Conservation (phyloP, 768 basidiomycete genomes). For the Brasilioporus rufonigricans region DNA sequence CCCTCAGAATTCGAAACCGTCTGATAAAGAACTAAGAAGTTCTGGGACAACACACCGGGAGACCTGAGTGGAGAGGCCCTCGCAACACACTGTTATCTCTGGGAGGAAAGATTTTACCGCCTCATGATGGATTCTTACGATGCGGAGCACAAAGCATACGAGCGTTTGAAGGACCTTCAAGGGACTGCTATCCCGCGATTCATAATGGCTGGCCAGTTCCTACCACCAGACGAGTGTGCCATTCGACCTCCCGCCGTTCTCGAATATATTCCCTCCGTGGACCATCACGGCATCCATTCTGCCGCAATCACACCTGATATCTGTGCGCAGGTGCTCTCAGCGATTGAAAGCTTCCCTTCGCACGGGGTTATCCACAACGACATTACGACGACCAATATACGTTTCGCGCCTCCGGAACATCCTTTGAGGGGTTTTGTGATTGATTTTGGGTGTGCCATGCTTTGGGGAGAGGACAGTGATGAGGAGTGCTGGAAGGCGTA, state of each 20-base stretch:
- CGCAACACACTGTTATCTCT: background rate
- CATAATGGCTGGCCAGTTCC: background rate
- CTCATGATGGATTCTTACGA: no score
- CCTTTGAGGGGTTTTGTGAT: no score
- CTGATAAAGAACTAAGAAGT: background rate
- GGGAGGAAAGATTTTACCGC: background rate
- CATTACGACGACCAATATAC: no score
- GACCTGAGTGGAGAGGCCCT: background rate
- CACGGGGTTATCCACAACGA: no score
- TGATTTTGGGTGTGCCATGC: no score
- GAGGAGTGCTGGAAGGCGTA: no score
- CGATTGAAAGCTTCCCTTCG: no score
- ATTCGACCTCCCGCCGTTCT: constrained; percentile 1
- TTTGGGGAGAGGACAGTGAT: no score
- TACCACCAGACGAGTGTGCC: constrained; percentile 2
- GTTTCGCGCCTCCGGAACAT: no score
- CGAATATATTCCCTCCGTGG: constrained; percentile 7
- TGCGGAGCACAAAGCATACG: background rate
- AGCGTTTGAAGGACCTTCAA: background rate
- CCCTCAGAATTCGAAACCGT: background rate
- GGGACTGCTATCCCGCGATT: constrained; percentile 1
- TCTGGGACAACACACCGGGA: background rate
- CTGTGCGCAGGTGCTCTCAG: no score
- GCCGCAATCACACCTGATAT: no score
- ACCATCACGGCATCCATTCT: background rate